Percentiles rank a stretch among this genome's conserved stretches.
These are phyloP conservation scores for Eucalyptus regnans DNA, from an alignment of 345 rosid genomes.

Conservation along the genomic window DNA sequence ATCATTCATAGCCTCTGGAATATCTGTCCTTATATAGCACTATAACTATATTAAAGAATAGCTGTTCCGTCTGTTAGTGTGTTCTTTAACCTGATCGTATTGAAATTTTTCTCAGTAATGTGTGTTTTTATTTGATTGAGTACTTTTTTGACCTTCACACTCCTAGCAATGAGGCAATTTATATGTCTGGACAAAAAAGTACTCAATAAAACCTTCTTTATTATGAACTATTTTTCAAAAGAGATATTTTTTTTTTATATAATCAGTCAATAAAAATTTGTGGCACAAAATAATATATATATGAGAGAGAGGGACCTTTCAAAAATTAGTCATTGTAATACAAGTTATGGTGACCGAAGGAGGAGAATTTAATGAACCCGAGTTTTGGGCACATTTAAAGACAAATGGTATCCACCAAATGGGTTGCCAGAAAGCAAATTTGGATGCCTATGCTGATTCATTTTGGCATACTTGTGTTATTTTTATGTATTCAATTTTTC, in stretches of 20 bases:
- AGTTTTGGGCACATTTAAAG: not conserved
- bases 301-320: not conserved
- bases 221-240: too few species aligned
- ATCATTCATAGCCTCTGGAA: not conserved
- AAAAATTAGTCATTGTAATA: too few species aligned
- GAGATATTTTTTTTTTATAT: too few species aligned
- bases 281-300: not conserved
- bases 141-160: too few species aligned
- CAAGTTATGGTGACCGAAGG: not conserved
- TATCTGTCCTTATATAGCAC: not conserved
- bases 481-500: not conserved
- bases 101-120: too few species aligned
- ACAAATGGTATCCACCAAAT: not conserved
- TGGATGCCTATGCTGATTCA: not conserved
- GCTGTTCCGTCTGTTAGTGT: not conserved
- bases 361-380: not conserved
- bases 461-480: not conserved
- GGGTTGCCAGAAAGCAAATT: not conserved
- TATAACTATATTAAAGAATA: too few species aligned
- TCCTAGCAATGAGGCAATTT: too few species aligned
- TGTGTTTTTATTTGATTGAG: not conserved
- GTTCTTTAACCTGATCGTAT: too few species aligned
- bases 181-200: too few species aligned
- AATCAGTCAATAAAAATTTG: not conserved
- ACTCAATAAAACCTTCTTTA: too few species aligned